These are phyloP conservation scores for Byssoonygena ceratinophila DNA, from an alignment of 2,329 filamentous ascomycete species.

Conservation along the genomic window DNA sequence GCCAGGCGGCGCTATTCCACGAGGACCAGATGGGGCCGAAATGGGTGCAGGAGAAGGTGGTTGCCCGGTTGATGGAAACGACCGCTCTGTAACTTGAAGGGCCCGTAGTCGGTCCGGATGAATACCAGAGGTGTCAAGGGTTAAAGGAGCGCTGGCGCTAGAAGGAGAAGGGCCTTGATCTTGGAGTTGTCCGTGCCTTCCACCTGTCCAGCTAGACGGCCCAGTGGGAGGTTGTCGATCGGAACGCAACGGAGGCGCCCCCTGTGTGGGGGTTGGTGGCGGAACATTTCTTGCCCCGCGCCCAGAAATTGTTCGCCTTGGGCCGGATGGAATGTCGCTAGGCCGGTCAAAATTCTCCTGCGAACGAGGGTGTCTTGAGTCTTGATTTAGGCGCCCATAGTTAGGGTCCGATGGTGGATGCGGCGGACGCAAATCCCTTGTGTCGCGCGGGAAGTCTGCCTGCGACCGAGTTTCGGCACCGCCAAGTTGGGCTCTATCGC, in stretches of 20 bases:
- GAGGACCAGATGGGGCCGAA: constrained; percentile 34
- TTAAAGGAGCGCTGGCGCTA: constrained; percentile 18
- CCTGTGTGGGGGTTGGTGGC: constrained; percentile 22
- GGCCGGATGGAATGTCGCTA: constrained; percentile 45
- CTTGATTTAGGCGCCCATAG: constrained; percentile 40
- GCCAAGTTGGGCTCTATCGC: constrained; percentile 22
- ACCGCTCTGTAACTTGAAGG: constrained; percentile 25
- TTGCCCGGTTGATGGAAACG: neutral
- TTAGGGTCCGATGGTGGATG: constrained; percentile 34
- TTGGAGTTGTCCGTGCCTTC: constrained; percentile 28
- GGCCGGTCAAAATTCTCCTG: constrained; percentile 35
- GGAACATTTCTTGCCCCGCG: constrained; percentile 29
- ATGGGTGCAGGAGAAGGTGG: constrained; percentile 21
- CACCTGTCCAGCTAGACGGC: constrained; percentile 31
- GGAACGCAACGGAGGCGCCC: constrained; percentile 20
- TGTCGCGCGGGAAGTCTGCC: constrained; percentile 24
- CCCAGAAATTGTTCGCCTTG: constrained; percentile 30
- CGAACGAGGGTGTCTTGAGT: constrained; percentile 29
- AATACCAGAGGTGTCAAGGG: constrained; percentile 37
- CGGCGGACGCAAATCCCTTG: constrained; percentile 18
- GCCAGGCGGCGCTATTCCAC: constrained; percentile 29
- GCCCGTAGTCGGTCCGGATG: constrained; percentile 46
- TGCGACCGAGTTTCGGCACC: constrained; percentile 24
- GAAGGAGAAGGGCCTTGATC: constrained; percentile 20
- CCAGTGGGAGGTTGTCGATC: constrained; percentile 38